A percentile compares a stretch with the other conserved stretches of the same genome.
These are phyloP conservation scores for Nicotiana undulata DNA, from an alignment of 257 asterid species.

Conservation along the genomic window DNA sequence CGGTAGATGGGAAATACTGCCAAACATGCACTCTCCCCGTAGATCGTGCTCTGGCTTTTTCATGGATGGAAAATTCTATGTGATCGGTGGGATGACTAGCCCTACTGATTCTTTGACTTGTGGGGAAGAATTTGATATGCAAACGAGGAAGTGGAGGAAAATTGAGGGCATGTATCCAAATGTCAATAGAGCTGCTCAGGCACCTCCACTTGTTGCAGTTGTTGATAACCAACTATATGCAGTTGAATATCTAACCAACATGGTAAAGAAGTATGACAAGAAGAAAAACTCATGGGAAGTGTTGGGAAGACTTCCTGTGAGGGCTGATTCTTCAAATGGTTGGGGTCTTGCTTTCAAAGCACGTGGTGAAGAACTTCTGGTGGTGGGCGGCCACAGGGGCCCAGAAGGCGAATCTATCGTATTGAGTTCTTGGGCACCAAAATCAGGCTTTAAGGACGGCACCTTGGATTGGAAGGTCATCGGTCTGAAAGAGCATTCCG, in stretches of 20 bases:
- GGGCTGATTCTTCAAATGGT: constrained; percentile 77
- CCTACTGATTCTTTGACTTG: constrained; percentile 66
- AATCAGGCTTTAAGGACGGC: constrained; percentile 42
- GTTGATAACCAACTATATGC: constrained; percentile 65
- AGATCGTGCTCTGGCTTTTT: constrained; percentile 76
- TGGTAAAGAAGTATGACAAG: constrained; percentile 70
- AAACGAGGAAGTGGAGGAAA: constrained; percentile 64
- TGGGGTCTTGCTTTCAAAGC: constrained; percentile 96
- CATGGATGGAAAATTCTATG: constrained; percentile 74
- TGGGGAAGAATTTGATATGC: constrained; percentile 73
- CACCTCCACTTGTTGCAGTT: constrained; percentile 93
- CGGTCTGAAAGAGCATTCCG: constrained; percentile 77
- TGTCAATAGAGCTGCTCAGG: constrained; percentile 77
- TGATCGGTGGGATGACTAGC: constrained; percentile 80
- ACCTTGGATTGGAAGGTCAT: constrained; percentile 65
- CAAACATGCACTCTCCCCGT: constrained; percentile 82
- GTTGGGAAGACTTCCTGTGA: constrained; percentile 76
- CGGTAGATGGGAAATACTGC: constrained; percentile 70
- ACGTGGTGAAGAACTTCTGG: constrained; percentile 58
- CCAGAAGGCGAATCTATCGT: constrained; percentile 86
- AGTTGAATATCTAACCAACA: constrained; percentile 70
- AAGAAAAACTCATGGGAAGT: constrained; percentile 55
- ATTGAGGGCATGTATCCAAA: constrained; percentile 76
- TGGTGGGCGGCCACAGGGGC: constrained; percentile 88
- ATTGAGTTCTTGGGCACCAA: constrained; percentile 63